Evolutionary conservation across 2,329 filamentous ascomycete genomes (phyloP).

Genomic region (Aspergillus carbonarius): DNA sequence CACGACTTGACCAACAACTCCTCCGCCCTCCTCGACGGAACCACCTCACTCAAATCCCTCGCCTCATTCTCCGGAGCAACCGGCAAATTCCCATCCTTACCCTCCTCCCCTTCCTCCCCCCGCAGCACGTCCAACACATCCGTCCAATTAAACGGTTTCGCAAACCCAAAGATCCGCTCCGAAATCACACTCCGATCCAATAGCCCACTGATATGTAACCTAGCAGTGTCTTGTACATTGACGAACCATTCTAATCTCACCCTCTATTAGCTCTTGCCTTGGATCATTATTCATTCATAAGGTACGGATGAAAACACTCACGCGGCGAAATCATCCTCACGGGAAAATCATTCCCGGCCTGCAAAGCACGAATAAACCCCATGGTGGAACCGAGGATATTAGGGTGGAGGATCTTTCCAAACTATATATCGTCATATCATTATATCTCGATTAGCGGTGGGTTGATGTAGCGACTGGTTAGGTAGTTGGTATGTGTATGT

Average conservation of each 20-base stretch:
- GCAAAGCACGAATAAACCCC: conserved; percentile 16
- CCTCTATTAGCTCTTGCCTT: no score
- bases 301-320: conserved; percentile 9
- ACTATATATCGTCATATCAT: no score
- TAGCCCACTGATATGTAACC: conserved; percentile 54
- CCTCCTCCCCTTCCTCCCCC: no score
- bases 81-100: no score
- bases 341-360: not conserved
- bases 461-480: no score
- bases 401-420: conserved; percentile 25
- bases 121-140: no score
- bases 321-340: conserved; percentile 16
- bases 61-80: no score
- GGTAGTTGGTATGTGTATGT: no score
- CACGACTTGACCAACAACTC: no score
- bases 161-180: conserved; percentile 57
- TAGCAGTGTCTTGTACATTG: conserved; percentile 50
- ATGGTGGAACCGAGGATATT: conserved; percentile 46
- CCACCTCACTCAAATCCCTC: no score
- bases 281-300: not conserved
- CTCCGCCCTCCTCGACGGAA: no score
- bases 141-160: conserved; percentile 26
- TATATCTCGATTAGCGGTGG: no score
- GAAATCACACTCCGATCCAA: conserved; percentile 46
- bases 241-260: conserved; percentile 48